Evolutionary conservation across 2,329 filamentous ascomycete genomes (phyloP).

Genomic region (Nakataea oryzae): DNA sequence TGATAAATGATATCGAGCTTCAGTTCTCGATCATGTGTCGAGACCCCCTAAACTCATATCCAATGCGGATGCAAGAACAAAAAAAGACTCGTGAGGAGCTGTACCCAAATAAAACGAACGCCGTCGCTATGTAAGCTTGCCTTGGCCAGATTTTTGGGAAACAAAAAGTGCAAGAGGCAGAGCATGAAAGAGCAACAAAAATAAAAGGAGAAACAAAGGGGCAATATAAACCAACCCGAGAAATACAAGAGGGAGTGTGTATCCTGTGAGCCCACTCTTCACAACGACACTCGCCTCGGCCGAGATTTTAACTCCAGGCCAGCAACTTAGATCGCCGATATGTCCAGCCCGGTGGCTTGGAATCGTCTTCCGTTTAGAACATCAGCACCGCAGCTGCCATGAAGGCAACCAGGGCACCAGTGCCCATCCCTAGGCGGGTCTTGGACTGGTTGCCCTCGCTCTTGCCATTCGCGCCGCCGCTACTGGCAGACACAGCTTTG

Average conservation of each 20-base stretch:
- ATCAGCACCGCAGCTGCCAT: constrained; percentile 29
- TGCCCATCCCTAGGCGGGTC: constrained; percentile 5
- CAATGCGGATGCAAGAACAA: background rate
- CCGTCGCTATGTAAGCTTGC: constrained; percentile 16
- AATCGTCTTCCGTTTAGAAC: constrained; percentile 11
- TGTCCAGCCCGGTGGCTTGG: background rate
- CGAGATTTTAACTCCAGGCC: background rate
- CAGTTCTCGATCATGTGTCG: background rate
- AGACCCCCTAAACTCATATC: background rate
- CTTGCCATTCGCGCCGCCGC: constrained; percentile 1
- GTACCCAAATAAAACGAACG: constrained; percentile 10
- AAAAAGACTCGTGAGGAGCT: background rate
- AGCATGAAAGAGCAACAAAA: constrained; percentile 3
- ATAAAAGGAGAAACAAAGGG: background rate
- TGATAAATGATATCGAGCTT: background rate
- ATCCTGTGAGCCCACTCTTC: background rate
- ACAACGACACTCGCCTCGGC: background rate
- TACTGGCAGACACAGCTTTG: constrained; percentile 1
- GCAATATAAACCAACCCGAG: background rate
- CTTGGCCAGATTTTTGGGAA: background rate
- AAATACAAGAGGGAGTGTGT: background rate
- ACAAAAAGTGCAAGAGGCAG: background rate
- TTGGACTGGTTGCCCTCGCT: constrained; percentile 11
- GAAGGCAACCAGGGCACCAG: constrained; percentile 31
- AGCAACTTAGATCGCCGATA: background rate